Conservation (phyloP, 2,329 filamentous ascomycete genomes). For the Fusarium tjaetaba region DNA sequence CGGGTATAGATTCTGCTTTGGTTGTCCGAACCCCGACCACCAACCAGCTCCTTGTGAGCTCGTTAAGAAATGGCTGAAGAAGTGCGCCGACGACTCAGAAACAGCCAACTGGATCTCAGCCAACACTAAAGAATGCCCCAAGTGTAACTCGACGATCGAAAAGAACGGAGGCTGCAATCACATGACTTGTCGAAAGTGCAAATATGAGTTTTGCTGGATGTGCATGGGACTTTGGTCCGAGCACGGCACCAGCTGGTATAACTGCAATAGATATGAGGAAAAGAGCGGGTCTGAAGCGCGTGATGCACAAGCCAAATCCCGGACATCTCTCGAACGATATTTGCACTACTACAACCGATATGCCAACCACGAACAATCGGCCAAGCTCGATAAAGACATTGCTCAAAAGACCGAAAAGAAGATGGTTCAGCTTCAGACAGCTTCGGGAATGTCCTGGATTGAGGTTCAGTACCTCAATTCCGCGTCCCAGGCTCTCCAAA, state of each 20-base stretch:
- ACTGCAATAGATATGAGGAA: constrained; percentile 97
- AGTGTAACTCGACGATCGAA: constrained; percentile 96
- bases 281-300: constrained; percentile 91
- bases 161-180: constrained; percentile 99
- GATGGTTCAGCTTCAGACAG: constrained; percentile 94
- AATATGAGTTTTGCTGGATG: constrained; percentile 99
- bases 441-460: constrained; percentile 98
- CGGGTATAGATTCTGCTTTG: constrained; percentile 92
- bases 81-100: constrained; percentile 97
- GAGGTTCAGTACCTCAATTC: constrained; percentile 97
- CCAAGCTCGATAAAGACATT: constrained; percentile 94
- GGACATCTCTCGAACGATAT: constrained; percentile 93
- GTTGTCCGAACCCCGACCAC: constrained; percentile 88
- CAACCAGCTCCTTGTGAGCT: constrained; percentile 91
- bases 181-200: constrained; percentile 97
- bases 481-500: constrained; percentile 92
- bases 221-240: constrained; percentile 99
- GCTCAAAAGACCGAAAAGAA: constrained; percentile 98
- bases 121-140: constrained; percentile 98
- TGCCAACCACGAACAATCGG: constrained; percentile 98
- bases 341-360: constrained; percentile 99
- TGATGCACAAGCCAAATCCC: constrained; percentile 89
- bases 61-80: constrained; percentile 96
- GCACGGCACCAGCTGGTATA: constrained; percentile 99
- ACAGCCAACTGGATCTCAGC: constrained; percentile 99